Base-by-base conservation (phyloP, 768 basidiomycete genomes). In the Lentinula sp. region DNA sequence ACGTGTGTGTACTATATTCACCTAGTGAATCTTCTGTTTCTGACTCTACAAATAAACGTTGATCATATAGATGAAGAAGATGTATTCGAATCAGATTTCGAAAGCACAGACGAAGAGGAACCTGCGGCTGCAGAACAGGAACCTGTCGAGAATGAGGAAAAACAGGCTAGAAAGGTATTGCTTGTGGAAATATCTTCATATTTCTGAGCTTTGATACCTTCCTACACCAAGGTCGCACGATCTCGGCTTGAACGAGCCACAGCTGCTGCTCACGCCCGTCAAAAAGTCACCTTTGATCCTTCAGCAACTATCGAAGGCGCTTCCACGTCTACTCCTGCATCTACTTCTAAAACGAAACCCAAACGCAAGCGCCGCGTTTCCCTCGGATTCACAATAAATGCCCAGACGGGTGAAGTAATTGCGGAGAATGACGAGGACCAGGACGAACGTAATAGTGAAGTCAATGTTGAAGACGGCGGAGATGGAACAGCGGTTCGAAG, bases 81-180 rank as follows among this genome's bases (percentile, higher is more conserved):
- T 67, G 70, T 87, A 7, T 91, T 92, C 62, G 91, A 81, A 64
- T 90, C 88, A 9, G 92, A 94, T 70, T 94, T 95, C 67, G 89
- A 85, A 63, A 90, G 88, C 64, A 93, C 92, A 0, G 92, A 93
- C 61, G 91, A 91, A 45, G 86, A 91, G 43, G 86, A 56, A 43
- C 23, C 55, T n/a, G 55, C 37, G 2, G 37, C 81, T 41, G 79
- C 81, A n/a, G 80, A 81, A 28, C 82, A 80, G 10, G 74, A 76
- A 16, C 18, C 39, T 33, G 23, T 28, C 6, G 83, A 83, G 5
- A 78, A 74, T 4, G 86, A 76, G 0, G 91, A 93, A 66, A 79
- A 73, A 45, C 74, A 73, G n/a, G 75, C 81, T 4, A 71, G 75
- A 37, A 85, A 87, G 9, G 89, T 90, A 65, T 88, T 91, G 58